These are phyloP conservation scores for Stachybotrys echinatus DNA, from an alignment of 2,329 filamentous ascomycete species.

Conservation along the genomic window DNA sequence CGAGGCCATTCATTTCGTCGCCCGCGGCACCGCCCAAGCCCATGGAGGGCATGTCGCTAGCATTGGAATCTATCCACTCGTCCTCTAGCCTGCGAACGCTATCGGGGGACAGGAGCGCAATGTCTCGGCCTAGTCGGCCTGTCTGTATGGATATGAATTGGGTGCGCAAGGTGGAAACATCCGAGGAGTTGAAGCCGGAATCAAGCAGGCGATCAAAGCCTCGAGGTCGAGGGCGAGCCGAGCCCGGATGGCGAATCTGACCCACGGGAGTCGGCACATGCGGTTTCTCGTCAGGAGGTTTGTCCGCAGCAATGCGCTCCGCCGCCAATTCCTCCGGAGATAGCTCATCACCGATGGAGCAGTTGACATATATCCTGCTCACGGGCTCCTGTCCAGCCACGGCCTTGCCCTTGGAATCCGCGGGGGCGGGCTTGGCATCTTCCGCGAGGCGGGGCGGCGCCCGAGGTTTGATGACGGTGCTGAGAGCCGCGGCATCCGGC, in stretches of 20 bases:
- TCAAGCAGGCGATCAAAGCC: slow-evolving; percentile 85
- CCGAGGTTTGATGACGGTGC: slow-evolving; percentile 60
- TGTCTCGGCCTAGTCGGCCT: slow-evolving; percentile 74
- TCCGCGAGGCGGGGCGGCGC: slow-evolving; percentile 51
- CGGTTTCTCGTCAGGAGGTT: slow-evolving; percentile 23
- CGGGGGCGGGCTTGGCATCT: slow-evolving; percentile 23
- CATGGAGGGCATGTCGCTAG: slow-evolving; percentile 31
- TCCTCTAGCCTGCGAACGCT: slow-evolving; percentile 78
- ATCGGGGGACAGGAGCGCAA: slow-evolving; percentile 73
- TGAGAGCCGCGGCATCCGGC: slow-evolving; percentile 64
- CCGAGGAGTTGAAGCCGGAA: slow-evolving; percentile 75
- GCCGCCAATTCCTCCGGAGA: slow-evolving; percentile 61
- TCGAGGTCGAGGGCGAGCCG: slow-evolving; percentile 36
- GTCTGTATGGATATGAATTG: slow-evolving; percentile 86
- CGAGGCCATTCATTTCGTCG: slow-evolving; percentile 45
- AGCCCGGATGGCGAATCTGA: slow-evolving; percentile 19
- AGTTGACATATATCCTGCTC: slow-evolving; percentile 81
- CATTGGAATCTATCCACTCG: slow-evolving; percentile 77
- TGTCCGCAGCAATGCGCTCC: slow-evolving; percentile 50
- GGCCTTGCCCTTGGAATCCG: slow-evolving; percentile 54
- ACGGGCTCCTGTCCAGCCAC: slow-evolving; percentile 40
- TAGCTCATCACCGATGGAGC: slow-evolving; percentile 77
- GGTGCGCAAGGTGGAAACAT: slow-evolving; percentile 77
- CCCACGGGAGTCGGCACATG: slow-evolving; percentile 39
- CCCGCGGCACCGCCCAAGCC: slow-evolving; percentile 26